A percentile compares a stretch with the other conserved stretches of the same genome.
phyloP scores from a whole-genome alignment of 805 yeast species.

The Yarrowia deformans region DNA sequence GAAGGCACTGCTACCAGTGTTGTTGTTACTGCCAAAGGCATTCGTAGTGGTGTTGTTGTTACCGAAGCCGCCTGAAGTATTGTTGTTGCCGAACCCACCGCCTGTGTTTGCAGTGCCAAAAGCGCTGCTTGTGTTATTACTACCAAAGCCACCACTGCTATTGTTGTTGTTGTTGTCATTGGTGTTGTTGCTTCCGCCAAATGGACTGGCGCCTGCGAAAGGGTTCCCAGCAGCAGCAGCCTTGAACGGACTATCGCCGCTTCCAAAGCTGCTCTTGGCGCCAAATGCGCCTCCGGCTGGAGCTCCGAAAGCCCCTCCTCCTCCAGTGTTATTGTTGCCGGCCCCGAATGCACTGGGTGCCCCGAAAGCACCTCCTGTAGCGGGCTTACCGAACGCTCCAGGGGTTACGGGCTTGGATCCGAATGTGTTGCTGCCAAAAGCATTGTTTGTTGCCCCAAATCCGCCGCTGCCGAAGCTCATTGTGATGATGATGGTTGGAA shows the following conservation, averaged over 20 bases:
- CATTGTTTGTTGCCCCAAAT: conserved; percentile 10
- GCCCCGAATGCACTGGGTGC: not conserved
- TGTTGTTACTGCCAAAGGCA: not conserved
- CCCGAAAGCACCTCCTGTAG: not conserved
- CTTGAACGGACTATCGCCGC: conserved; percentile 32
- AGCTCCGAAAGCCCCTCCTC: not conserved
- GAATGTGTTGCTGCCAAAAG: conserved; percentile 14
- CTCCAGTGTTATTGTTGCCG: not conserved
- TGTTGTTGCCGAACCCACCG: conserved; percentile 38
- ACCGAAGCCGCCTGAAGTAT: not conserved
- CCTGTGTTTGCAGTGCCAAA: conserved; percentile 14
- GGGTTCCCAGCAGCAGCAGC: conserved; percentile 9
- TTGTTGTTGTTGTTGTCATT: not conserved
- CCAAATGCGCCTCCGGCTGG: conserved; percentile 3
- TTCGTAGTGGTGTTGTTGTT: not conserved
- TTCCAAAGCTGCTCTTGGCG: conserved; percentile 41
- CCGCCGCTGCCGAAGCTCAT: conserved; percentile 10
- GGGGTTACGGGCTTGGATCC: conserved; percentile 23
- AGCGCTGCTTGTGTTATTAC: not conserved
- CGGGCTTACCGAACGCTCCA: not conserved
- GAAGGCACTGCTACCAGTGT: not conserved
- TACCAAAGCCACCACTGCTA: not conserved
- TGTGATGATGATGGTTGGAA: not conserved
- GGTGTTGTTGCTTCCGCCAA: conserved; percentile 8
- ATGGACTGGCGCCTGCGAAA: conserved; percentile 18